Evolutionary conservation across 2,329 filamentous ascomycete species (phyloP).

Genomic region (Claviceps maximensis): DNA sequence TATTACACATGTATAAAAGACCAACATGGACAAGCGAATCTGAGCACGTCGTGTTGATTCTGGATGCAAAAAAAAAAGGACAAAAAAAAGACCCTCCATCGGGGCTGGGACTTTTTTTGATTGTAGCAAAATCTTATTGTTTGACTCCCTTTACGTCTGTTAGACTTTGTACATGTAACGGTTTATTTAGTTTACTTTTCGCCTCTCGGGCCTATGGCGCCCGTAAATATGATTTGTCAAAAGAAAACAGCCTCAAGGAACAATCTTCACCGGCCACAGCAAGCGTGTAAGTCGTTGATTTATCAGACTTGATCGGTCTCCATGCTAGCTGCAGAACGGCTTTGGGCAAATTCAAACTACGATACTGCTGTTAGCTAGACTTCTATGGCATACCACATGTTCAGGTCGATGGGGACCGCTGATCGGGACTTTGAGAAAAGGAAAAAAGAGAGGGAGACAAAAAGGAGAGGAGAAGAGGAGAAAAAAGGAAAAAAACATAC

Average conservation of each 20-base stretch:
- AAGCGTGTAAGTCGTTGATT: constrained; percentile 23
- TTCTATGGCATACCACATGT: too few relatives aligned
- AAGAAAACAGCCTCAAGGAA: constrained; percentile 44
- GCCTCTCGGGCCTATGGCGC: background rate
- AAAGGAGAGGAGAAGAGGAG: background rate
- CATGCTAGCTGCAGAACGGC: constrained; percentile 56
- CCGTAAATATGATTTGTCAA: constrained; percentile 18
- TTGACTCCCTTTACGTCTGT: too few relatives aligned
- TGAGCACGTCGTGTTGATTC: too few relatives aligned
- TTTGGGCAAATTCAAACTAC: constrained; percentile 38
- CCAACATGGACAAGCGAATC: too few relatives aligned
- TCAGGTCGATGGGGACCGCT: background rate
- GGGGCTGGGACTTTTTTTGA: too few relatives aligned
- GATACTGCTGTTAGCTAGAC: constrained; percentile 7
- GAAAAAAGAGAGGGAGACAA: background rate
- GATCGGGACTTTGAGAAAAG: background rate
- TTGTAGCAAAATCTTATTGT: too few relatives aligned
- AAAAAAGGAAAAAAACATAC: constrained; percentile 19
- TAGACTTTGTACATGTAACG: too few relatives aligned
- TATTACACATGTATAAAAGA: too few relatives aligned
- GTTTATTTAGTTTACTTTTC: background rate
- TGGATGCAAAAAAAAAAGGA: too few relatives aligned
- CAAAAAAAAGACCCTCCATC: too few relatives aligned
- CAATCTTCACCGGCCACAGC: constrained; percentile 48
- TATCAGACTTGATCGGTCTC: constrained; percentile 36